These are phyloP conservation scores for Brasenia schreberi DNA, from an alignment of 164 flowering plant genomes.

Conservation along the genomic window DNA sequence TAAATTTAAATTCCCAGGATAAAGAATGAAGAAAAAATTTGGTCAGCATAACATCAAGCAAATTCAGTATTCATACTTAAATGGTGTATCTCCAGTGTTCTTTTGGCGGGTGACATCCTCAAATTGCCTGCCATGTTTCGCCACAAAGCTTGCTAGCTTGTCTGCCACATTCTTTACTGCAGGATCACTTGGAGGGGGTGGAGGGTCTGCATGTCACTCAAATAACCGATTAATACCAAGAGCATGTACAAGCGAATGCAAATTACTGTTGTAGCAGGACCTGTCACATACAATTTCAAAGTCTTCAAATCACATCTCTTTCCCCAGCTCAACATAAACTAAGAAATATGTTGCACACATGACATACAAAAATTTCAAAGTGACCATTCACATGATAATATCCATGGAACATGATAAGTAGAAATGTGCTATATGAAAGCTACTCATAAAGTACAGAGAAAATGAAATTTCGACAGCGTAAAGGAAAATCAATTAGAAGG, in stretches of 20 bases:
- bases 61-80: conserved; percentile 45
- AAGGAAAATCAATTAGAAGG: no score
- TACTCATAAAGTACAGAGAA: no score
- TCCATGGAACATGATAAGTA: background rate
- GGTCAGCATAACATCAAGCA: background rate
- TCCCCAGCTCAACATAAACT: conserved; percentile 60
- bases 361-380: conserved; percentile 70
- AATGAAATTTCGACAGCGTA: no score
- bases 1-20: no score
- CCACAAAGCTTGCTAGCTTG: conserved; percentile 95
- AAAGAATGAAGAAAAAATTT: no score
- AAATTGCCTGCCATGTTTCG: conserved; percentile 91
- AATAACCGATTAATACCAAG: conserved; percentile 98
- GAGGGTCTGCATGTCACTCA: conserved; percentile 97
- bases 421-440: no score
- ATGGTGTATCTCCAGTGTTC: conserved; percentile 96
- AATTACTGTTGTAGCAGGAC: conserved; percentile 87
- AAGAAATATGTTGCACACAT: conserved; percentile 82
- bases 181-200: conserved; percentile 78
- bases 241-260: conserved; percentile 91
- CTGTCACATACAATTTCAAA: conserved; percentile 55
- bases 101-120: conserved; percentile 80
- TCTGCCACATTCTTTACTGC: conserved; percentile 94
- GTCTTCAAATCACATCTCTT: conserved; percentile 75
- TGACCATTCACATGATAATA: background rate